phyloP scores from a whole-genome alignment of 176 grass and related monocot genomes.

The Tillandsia fasciculata region DNA sequence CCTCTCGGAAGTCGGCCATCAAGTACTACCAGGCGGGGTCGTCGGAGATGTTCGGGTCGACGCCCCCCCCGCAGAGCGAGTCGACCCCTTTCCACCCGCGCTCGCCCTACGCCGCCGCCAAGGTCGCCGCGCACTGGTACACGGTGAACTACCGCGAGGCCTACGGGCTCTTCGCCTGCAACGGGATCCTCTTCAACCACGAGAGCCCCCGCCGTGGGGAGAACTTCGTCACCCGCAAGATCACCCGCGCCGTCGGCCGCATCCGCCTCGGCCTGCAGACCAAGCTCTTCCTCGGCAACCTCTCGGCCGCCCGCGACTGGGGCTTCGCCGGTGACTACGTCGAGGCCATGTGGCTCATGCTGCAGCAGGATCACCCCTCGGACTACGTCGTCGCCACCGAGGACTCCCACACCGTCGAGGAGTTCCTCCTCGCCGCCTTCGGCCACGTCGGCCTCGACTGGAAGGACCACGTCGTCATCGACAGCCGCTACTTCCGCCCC shows the following conservation, averaged over 20 bases:
- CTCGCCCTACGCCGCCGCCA: slow-evolving; percentile 80
- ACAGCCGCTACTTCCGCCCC: slow-evolving; percentile 86
- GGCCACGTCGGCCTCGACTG: slow-evolving; percentile 68
- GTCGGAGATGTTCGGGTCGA: slow-evolving; percentile 97
- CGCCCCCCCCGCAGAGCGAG: slow-evolving; percentile 85
- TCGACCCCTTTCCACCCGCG: slow-evolving; percentile 71
- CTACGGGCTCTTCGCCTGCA: slow-evolving; percentile 82
- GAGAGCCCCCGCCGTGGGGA: slow-evolving; percentile 90
- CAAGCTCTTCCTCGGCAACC: slow-evolving; percentile 91
- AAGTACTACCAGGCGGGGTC: slow-evolving; percentile 96
- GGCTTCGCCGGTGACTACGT: slow-evolving; percentile 95
- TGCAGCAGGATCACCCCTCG: slow-evolving; percentile 75
- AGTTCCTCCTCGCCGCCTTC: slow-evolving; percentile 75
- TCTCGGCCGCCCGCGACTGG: slow-evolving; percentile 84
- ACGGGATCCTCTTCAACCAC: slow-evolving; percentile 98
- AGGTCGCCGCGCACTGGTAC: slow-evolving; percentile 99
- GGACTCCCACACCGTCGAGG: slow-evolving; percentile 69
- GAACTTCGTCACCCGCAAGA: slow-evolving; percentile 99
- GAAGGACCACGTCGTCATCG: slow-evolving; percentile 93
- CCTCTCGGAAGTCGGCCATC: slow-evolving; percentile 13
- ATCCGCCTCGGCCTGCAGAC: slow-evolving; percentile 92
- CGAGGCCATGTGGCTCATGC: slow-evolving; percentile 98
- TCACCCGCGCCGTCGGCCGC: slow-evolving; percentile 83
- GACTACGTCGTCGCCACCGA: slow-evolving; percentile 92
- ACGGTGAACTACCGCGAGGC: slow-evolving; percentile 99